These are phyloP conservation scores for Hirsutella thompsonii DNA, from an alignment of 2,329 filamentous ascomycete genomes.

Conservation along the genomic window DNA sequence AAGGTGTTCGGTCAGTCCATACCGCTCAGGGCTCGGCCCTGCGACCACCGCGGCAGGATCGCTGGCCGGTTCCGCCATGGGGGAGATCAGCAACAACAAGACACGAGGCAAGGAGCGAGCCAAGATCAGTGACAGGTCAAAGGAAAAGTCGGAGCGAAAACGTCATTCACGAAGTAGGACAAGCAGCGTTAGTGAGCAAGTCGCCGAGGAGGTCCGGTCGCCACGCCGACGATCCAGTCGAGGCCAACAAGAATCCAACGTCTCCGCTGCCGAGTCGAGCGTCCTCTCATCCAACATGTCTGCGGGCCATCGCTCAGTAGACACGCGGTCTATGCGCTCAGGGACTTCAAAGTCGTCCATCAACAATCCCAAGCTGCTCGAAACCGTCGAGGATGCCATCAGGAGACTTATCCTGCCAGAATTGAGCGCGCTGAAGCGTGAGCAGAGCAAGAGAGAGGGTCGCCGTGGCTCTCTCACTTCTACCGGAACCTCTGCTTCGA, in stretches of 20 bases:
- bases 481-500: slow-evolving; percentile 39
- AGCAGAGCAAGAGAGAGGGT: slow-evolving; percentile 67
- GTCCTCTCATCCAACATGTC: slow-evolving; percentile 39
- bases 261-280: slow-evolving; percentile 42
- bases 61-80: slow-evolving; percentile 24
- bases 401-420: slow-evolving; percentile 82
- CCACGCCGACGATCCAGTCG: slow-evolving; percentile 37
- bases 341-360: slow-evolving; percentile 56
- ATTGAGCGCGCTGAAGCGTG: slow-evolving; percentile 79
- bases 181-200: slow-evolving; percentile 34
- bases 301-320: slow-evolving; percentile 41
- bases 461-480: slow-evolving; percentile 52
- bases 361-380: slow-evolving; percentile 82
- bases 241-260: slow-evolving; percentile 36
- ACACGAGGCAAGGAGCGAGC: slow-evolving; percentile 30
- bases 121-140: slow-evolving; percentile 26
- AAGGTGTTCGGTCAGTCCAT: slow-evolving; percentile 29
- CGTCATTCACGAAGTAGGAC: slow-evolving; percentile 33
- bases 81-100: slow-evolving; percentile 30
- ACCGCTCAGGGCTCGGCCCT: slow-evolving; percentile 22
- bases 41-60: slow-evolving; percentile 21
- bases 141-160: slow-evolving; percentile 37
- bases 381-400: slow-evolving; percentile 89
- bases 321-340: slow-evolving; percentile 39
- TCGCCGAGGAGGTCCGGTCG: slow-evolving; percentile 31